Percentiles rank a stretch among this genome's conserved stretches.
These are phyloP conservation scores for Euphorbia neoarborescens DNA, from an alignment of 441 rosid genomes.

Conservation along the genomic window DNA sequence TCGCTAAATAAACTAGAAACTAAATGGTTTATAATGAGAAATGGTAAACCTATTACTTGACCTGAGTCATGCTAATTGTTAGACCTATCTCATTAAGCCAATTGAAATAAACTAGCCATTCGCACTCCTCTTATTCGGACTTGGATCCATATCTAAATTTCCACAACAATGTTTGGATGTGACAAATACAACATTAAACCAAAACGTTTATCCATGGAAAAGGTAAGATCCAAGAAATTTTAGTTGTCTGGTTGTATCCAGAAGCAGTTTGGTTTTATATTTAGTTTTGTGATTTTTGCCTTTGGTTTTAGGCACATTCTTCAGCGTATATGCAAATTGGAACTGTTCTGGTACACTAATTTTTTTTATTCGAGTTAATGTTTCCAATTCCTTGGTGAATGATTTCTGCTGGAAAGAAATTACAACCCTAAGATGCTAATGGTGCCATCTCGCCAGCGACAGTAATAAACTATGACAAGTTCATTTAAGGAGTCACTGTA, in stretches of 20 bases:
- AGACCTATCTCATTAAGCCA: no score
- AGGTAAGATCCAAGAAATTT: constrained; percentile 39
- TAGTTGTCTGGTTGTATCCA: not conserved
- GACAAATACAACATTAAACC: constrained; percentile 80
- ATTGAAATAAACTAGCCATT: no score
- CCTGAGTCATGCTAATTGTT: no score
- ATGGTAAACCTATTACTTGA: no score
- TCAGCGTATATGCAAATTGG: constrained; percentile 92
- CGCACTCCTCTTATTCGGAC: no score
- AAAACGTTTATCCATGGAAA: constrained; percentile 81
- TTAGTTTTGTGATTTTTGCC: constrained; percentile 1
- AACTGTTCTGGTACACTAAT: constrained; percentile 72
- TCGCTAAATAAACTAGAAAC: no score
- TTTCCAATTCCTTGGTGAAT: constrained; percentile 4
- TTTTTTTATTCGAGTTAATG: not conserved
- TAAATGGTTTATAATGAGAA: no score
- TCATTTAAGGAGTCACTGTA: constrained; percentile 37
- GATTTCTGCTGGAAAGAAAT: not conserved
- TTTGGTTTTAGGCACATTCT: constrained; percentile 62
- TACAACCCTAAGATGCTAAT: constrained; percentile 10
- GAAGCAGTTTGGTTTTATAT: not conserved
- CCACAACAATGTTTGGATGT: constrained; percentile 91
- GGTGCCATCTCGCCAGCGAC: constrained; percentile 85
- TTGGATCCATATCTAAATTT: no score
- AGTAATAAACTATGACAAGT: constrained; percentile 18